Base-by-base conservation (phyloP, 306 rosid species). In the Datisca glomerata region DNA sequence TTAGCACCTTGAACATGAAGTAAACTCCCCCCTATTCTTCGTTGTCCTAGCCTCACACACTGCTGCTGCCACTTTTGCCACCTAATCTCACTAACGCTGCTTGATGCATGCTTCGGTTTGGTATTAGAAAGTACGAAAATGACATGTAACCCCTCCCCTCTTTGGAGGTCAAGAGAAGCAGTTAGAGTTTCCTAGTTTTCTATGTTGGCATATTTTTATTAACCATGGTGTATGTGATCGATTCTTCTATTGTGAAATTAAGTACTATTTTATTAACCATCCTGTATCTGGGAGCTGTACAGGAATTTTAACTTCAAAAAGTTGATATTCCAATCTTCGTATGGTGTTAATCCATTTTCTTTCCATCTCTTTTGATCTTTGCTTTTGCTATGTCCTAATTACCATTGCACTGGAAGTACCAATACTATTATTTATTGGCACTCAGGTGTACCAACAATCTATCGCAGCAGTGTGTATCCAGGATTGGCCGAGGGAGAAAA, bases 361-460 rank as follows among this genome's bases (percentile, higher is more conserved):
- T n/a, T n/a, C n/a, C n/a, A n/a, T n/a, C n/a, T n/a, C n/a, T n/a
- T n/a, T n/a, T n/a, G n/a, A n/a, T n/a, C n/a, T n/a, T n/a, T n/a
- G n/a, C n/a, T n/a, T n/a, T n/a, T n/a, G n/a, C n/a, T n/a, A n/a
- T n/a, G n/a, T n/a, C n/a, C n/a, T n/a, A n/a, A n/a, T n/a, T n/a
- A n/a, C n/a, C n/a, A n/a, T n/a, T n/a, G n/a, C n/a, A n/a, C n/a
- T n/a, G 36, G 9, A 12, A 8, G 36, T 5, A 31, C 5, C n/a
- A 11, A 65, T 48, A 38, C 31, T 56, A 28, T 24, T 24, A 22
- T 50, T 51, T 21, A 28, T 8, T 41, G 64, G 36, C 52, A 13
- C n/a, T 21, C 72, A 89, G 98, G 98, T 89, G 43, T 89, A 89
- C 70, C 98, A 89, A 24, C 98, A 89, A 64, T 89, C 98, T 7